These are phyloP conservation scores for Trichoderma sp. DNA, from an alignment of 2,329 filamentous ascomycete genomes.

Conservation along the genomic window DNA sequence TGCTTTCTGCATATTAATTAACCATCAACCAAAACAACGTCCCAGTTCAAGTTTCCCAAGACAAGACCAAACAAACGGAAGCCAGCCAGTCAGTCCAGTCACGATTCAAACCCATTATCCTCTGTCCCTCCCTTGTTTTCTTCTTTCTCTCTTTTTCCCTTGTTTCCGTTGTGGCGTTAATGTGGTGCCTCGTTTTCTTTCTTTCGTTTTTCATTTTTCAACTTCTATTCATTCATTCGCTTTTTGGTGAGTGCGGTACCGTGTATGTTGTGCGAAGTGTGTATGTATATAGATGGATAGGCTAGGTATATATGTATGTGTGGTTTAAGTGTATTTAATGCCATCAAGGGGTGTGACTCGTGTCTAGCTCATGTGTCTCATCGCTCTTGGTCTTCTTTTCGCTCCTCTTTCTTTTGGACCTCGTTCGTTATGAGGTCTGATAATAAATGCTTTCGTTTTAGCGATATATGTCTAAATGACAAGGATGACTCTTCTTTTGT, in stretches of 20 bases:
- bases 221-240: background rate
- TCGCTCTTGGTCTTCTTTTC: background rate
- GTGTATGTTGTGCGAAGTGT: background rate
- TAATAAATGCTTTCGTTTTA: background rate
- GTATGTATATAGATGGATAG: background rate
- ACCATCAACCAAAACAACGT: background rate
- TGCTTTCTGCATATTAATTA: background rate
- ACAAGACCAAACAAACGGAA: background rate
- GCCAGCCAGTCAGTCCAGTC: background rate
- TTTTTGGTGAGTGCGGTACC: background rate
- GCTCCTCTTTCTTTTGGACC: background rate
- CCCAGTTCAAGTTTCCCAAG: background rate
- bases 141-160: background rate
- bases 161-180: background rate
- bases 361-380: background rate
- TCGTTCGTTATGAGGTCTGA: background rate
- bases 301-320: background rate
- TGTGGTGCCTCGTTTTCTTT: background rate
- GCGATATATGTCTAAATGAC: background rate
- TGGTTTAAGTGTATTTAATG: background rate
- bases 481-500: background rate
- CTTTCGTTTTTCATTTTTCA: background rate
- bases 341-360: background rate
- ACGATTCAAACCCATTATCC: background rate
- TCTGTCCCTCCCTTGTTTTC: background rate